These are phyloP conservation scores for Starmerella sirachaensis DNA, from an alignment of 805 yeast species.

Conservation along the genomic window DNA sequence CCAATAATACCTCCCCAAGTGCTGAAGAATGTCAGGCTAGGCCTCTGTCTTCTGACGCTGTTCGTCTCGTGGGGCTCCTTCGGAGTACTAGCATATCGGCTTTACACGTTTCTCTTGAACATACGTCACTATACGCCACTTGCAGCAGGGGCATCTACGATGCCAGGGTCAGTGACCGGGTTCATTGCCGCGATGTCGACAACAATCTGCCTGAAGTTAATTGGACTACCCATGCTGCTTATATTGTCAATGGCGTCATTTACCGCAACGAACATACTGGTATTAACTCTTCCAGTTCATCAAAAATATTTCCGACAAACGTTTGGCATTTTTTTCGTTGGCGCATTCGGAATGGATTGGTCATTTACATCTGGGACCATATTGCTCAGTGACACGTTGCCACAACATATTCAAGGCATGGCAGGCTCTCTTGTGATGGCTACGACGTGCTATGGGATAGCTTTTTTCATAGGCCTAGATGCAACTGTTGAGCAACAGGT, in stretches of 20 bases:
- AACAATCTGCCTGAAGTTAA: slow-evolving; percentile 36
- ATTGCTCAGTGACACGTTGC: slow-evolving; percentile 46
- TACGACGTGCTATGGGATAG: slow-evolving; percentile 57
- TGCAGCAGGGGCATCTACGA: slow-evolving; percentile 36
- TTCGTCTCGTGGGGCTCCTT: slow-evolving; percentile 68
- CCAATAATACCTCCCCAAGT: slow-evolving; percentile 47
- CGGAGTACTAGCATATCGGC: slow-evolving; percentile 61
- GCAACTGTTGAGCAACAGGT: slow-evolving; percentile 47
- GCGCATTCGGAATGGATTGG: slow-evolving; percentile 65
- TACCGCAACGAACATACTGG: slow-evolving; percentile 40
- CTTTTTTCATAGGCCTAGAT: slow-evolving; percentile 56
- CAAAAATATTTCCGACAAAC: slow-evolving; percentile 50
- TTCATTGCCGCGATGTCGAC: slow-evolving; percentile 42
- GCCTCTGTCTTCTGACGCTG: slow-evolving; percentile 36
- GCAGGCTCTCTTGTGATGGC: slow-evolving; percentile 65
- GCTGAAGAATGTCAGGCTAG: slow-evolving; percentile 37
- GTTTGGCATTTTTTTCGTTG: slow-evolving; percentile 43
- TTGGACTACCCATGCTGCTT: slow-evolving; percentile 40
- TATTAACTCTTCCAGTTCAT: slow-evolving; percentile 43
- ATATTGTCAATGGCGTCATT: slow-evolving; percentile 45
- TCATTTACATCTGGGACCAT: slow-evolving; percentile 65
- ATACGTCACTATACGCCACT: slow-evolving; percentile 40
- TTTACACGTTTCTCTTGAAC: slow-evolving; percentile 40
- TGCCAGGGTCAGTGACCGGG: slow-evolving; percentile 43
- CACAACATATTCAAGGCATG: slow-evolving; percentile 57